Percentiles rank a stretch among this genome's conserved stretches.
These are phyloP conservation scores for Colletotrichum noveboracense DNA, from an alignment of 2,329 filamentous ascomycete genomes.

Conservation along the genomic window DNA sequence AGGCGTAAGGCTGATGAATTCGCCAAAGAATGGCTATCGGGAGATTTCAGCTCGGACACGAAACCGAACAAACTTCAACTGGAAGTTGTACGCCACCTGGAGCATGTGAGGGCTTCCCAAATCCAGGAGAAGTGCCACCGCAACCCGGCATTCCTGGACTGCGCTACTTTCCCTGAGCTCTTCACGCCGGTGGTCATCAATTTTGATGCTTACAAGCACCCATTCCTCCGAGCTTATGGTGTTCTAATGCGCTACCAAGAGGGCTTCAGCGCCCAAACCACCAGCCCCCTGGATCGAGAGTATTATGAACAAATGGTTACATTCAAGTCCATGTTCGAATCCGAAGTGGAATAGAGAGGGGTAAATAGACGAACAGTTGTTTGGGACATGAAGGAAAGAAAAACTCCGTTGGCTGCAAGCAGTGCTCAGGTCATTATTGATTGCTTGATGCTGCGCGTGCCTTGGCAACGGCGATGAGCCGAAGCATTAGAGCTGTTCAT, in stretches of 20 bases:
- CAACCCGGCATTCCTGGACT: neutral
- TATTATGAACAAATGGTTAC: neutral
- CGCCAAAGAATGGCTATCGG: neutral
- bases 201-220: neutral
- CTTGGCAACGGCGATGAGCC: neutral
- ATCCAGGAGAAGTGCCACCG: neutral
- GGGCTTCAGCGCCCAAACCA: neutral
- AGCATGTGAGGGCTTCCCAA: neutral
- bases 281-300: neutral
- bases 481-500: neutral
- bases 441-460: neutral
- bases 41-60: neutral
- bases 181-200: neutral
- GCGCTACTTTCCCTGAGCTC: neutral
- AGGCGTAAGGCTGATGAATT: slow-evolving; percentile 3
- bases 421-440: neutral
- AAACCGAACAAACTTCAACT: neutral
- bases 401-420: neutral
- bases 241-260: neutral
- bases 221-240: neutral
- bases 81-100: slow-evolving; percentile 1
- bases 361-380: neutral
- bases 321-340: neutral
- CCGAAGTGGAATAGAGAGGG: neutral
- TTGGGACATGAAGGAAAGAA: neutral